Evolutionary conservation across 106 monocot species (phyloP).

Genomic region (Apostasia ramifera): DNA sequence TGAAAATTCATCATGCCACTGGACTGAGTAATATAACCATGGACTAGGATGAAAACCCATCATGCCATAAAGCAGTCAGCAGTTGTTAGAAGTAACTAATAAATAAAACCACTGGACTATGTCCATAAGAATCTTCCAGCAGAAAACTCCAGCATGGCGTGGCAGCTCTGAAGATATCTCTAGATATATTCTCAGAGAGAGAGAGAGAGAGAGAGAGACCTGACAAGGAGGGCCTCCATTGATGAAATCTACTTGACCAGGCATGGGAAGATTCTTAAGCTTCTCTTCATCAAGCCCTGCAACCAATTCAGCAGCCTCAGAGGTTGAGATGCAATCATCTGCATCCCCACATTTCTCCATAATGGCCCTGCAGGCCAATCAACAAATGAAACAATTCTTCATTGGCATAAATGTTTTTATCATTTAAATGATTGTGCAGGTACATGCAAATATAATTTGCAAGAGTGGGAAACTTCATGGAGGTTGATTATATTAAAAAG

Average conservation of each 20-base stretch:
- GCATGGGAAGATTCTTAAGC: conserved; percentile 72
- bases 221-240: conserved; percentile 99
- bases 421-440: not conserved
- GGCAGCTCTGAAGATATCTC: too few species aligned
- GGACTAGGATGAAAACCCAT: too few species aligned
- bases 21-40: too few species aligned
- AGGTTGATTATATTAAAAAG: too few species aligned
- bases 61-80: too few species aligned
- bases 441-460: not conserved
- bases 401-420: not conserved
- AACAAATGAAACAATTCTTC: not conserved
- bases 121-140: too few species aligned
- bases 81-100: too few species aligned
- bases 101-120: too few species aligned
- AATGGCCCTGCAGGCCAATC: conserved; percentile 63
- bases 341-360: conserved; percentile 96
- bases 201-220: conserved; percentile 29
- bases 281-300: conserved; percentile 49
- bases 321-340: conserved; percentile 88
- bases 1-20: not conserved
- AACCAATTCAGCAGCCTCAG: conserved; percentile 81
- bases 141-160: too few species aligned
- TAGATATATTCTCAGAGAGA: not conserved
- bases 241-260: conserved; percentile 98
- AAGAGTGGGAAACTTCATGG: too few species aligned